Conservation (phyloP, 495 filamentous ascomycete genomes). For the Articulospora tetracladia region DNA sequence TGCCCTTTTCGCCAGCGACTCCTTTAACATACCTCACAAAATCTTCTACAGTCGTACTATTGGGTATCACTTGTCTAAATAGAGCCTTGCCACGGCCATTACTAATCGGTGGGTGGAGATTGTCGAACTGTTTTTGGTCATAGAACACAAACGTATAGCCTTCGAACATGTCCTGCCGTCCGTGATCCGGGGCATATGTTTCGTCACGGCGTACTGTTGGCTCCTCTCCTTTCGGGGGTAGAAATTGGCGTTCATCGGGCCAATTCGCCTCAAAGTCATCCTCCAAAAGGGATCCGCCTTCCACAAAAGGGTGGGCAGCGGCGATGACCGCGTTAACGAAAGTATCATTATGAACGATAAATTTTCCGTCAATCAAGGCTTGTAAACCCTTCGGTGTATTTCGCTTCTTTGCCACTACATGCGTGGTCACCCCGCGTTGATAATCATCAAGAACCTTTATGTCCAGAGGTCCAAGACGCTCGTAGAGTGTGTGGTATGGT, state of each 20-base stretch:
- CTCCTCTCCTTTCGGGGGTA: constrained; percentile 75
- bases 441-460: constrained; percentile 79
- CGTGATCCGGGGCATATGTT: constrained; percentile 64
- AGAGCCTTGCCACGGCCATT: constrained; percentile 82
- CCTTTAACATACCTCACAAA: constrained; percentile 74
- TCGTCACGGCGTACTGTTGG: constrained; percentile 55
- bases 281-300: constrained; percentile 70
- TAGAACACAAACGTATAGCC: constrained; percentile 90
- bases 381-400: constrained; percentile 85
- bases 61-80: constrained; percentile 54
- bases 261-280: constrained; percentile 76
- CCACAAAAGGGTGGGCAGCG: constrained; percentile 53
- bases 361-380: constrained; percentile 79
- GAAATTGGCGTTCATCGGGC: constrained; percentile 67
- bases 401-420: constrained; percentile 83
- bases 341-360: constrained; percentile 66
- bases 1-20: constrained; percentile 66
- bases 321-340: constrained; percentile 72
- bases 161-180: constrained; percentile 69
- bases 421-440: constrained; percentile 67
- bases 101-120: constrained; percentile 66
- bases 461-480: constrained; percentile 72
- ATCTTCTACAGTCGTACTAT: constrained; percentile 68
- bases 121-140: constrained; percentile 72
- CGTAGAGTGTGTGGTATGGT: constrained; percentile 59